These are phyloP conservation scores for Primulina eburnea DNA, from an alignment of 257 asterid species.

Conservation along the genomic window DNA sequence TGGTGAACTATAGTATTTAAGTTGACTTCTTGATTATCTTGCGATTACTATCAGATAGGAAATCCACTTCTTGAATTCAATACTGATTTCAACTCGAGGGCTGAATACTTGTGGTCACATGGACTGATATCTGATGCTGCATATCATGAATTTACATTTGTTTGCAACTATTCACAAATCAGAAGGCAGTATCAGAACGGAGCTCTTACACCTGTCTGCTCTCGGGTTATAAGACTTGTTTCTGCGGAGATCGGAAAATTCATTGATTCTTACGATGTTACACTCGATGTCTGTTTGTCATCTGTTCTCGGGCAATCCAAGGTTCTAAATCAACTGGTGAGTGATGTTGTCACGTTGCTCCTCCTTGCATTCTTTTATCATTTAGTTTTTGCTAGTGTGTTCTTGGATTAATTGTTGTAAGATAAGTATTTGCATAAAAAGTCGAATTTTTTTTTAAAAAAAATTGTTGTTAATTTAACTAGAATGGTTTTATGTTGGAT, in stretches of 20 bases:
- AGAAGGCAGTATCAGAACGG: slow-evolving; percentile 39
- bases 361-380: background rate
- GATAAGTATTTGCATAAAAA: no score
- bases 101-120: slow-evolving; percentile 70
- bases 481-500: background rate
- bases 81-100: slow-evolving; percentile 57
- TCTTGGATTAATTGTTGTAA: no score
- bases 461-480: no score
- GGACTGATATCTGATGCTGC: slow-evolving; percentile 79
- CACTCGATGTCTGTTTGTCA: slow-evolving; percentile 71
- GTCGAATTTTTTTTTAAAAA: no score
- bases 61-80: slow-evolving; percentile 72
- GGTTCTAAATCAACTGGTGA: slow-evolving; percentile 48
- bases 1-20: background rate
- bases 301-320: slow-evolving; percentile 51
- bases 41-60: slow-evolving; percentile 54
- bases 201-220: slow-evolving; percentile 36
- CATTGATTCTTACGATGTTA: slow-evolving; percentile 57
- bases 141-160: slow-evolving; percentile 32
- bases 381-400: background rate
- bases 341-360: background rate
- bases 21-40: slow-evolving; percentile 3
- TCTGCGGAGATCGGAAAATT: slow-evolving; percentile 39
- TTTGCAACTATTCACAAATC: slow-evolving; percentile 54
- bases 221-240: slow-evolving; percentile 29